Base-by-base conservation (phyloP, 208 protist species). In the Leishmania aethiopica region DNA sequence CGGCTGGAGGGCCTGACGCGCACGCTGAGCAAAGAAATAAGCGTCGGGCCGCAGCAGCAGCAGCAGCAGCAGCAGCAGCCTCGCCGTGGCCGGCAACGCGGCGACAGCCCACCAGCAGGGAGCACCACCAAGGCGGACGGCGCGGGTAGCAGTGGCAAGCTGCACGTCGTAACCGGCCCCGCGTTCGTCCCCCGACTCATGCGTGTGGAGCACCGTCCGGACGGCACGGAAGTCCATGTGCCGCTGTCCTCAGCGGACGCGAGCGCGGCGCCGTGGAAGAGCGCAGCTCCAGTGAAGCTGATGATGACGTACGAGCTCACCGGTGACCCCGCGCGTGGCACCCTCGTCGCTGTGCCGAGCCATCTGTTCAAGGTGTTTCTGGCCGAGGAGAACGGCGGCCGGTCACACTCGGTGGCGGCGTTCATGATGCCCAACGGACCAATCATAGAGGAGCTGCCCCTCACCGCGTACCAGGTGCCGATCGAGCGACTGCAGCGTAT, bases 291-390 rank as follows among this genome's bases (percentile, higher is more conserved):
- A 42, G 64, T 79, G 62, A 83, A 80, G 75, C 42, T 70, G 74
- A 77, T 95, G 72, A 82, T 95, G 66, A 87, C 90, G 75, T 93
- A 96, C 78, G 90, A 91, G 76, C 78, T 97, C 53, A 88, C 82
- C 45, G 94, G 92, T n/a, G 82, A 91, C 84, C 69, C 71, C 57
- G 40, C 71, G 22, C 75, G 77, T 42, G 67, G 78, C 75, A 86
- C 79, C 37, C 82, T 66, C 32, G 88, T 97, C 25, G 94, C 94
- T 8, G 93, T 97, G 49, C 94, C 94, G 32, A 97, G 88, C 60
- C 94, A 97, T 81, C 77, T 97, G 13, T 97, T 93, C 85, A 97
- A 97, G 77, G 90, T 95, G 2, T 64, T 97, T 8, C 78, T 96
- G 11, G 87, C 89, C 3, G 91, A 94, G 79, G 82, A 84, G 11